Base-by-base conservation (phyloP, 805 yeast species). In the Myxozyma neotropica region DNA sequence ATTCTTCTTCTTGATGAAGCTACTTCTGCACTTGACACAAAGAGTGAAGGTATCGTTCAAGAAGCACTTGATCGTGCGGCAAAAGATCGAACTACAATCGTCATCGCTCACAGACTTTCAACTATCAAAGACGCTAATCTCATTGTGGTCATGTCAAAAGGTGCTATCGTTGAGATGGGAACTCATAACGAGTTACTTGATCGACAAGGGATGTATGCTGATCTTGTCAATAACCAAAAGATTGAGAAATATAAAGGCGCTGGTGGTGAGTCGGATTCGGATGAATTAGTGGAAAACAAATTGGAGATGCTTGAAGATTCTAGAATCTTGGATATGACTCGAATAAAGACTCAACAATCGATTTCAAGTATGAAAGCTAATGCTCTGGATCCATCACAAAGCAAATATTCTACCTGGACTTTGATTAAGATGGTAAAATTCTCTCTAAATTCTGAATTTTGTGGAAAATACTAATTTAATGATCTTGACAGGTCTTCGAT, bases 1-100 rank as follows among this genome's bases (percentile, higher is more conserved):
- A 76, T 85, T 7, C 72, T 84, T 46, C 75, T 84, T 8, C 72
- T 84, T 47, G 89, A 84, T 68, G 89, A 85, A 68, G 88, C 88
- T 3, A 84, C 88, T 0, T 82, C 87, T 7, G 88, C 88, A 0
- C 73, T 85, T 43, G 88, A 84, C 68, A 80, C 86, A 10, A 78
- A 80, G 48, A 80, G 83, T 65, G 88, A 84, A 68, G 83, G 82
- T 59, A 76, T 83, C 5, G 86, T 84, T 39, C 81, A 82, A 75
- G 74, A 74, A 33, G 84, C 85, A 33, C 72, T 84, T 56, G 68
- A 71, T 40, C 61, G 67, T 4, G 71, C 71, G 8, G 39, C 72
- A 10, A 57, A 57, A 39, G 46, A 56, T 15, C 55, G 74, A 3
- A 81, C 84, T 2, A 78, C 86, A 2, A 78, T 81, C 44, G 77